These are phyloP conservation scores for Ogataea angusta DNA, from an alignment of 805 yeast genomes.

Conservation along the genomic window DNA sequence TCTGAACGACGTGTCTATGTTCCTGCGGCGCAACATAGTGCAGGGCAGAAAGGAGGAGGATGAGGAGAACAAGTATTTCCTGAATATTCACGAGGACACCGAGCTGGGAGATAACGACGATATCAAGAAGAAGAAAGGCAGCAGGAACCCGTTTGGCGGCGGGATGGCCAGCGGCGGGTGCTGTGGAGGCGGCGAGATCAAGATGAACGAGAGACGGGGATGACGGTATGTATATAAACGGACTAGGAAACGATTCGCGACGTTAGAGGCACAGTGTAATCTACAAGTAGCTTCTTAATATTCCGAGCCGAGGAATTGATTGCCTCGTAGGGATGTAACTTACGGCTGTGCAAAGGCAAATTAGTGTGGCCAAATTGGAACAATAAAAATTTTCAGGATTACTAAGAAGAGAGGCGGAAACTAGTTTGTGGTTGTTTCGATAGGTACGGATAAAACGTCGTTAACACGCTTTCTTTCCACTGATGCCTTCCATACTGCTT, in stretches of 20 bases:
- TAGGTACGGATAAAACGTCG: not conserved
- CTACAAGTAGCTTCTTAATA: not conserved
- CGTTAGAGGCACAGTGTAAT: not conserved
- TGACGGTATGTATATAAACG: slow-evolving; percentile 1
- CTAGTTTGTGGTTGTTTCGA: not conserved
- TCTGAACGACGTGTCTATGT: slow-evolving; percentile 66
- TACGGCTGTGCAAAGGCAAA: not conserved
- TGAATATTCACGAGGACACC: slow-evolving; percentile 75
- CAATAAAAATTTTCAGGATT: slow-evolving; percentile 7
- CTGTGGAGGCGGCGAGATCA: slow-evolving; percentile 47
- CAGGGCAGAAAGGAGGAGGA: slow-evolving; percentile 59
- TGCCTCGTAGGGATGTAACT: not conserved
- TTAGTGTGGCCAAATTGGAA: slow-evolving; percentile 6
- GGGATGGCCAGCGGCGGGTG: slow-evolving; percentile 49
- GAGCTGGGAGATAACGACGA: slow-evolving; percentile 91
- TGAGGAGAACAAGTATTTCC: slow-evolving; percentile 41
- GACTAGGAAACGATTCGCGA: slow-evolving; percentile 6
- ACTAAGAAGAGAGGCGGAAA: slow-evolving; percentile 4
- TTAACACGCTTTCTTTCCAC: slow-evolving; percentile 1
- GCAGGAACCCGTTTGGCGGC: slow-evolving; percentile 28
- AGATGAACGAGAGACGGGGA: slow-evolving; percentile 25
- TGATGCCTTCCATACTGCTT: slow-evolving; percentile 34
- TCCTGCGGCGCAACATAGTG: slow-evolving; percentile 74
- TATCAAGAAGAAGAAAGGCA: slow-evolving; percentile 49
- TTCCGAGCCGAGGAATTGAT: not conserved